Conservation (phyloP, 441 rosid species). For the Metrosideros polymorpha region DNA sequence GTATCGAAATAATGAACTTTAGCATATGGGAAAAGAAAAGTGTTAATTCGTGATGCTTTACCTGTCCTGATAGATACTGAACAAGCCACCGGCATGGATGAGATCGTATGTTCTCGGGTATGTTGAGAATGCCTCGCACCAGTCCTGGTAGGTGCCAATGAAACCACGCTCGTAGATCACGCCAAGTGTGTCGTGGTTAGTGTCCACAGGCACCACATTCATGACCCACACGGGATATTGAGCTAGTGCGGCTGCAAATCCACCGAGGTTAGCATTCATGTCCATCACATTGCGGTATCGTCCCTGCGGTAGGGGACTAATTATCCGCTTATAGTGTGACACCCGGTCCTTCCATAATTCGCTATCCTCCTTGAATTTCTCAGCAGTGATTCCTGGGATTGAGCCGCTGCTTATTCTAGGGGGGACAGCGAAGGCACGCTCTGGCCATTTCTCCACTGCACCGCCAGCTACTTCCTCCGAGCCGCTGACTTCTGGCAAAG, state of each 20-base stretch:
- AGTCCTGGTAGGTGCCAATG: slow-evolving; percentile 57
- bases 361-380: slow-evolving; percentile 52
- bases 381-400: slow-evolving; percentile 48
- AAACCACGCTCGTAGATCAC: slow-evolving; percentile 53
- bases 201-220: slow-evolving; percentile 52
- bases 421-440: slow-evolving; percentile 58
- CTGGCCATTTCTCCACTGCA: slow-evolving; percentile 78
- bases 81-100: slow-evolving; percentile 56
- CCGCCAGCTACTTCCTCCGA: slow-evolving; percentile 83
- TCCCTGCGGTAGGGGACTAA: slow-evolving; percentile 41
- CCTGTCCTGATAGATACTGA: slow-evolving; percentile 81
- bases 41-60: slow-evolving; percentile 3
- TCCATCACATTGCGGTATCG: slow-evolving; percentile 65
- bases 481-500: slow-evolving; percentile 64
- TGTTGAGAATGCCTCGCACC: slow-evolving; percentile 75
- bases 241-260: slow-evolving; percentile 42
- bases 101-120: slow-evolving; percentile 73
- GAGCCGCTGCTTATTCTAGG: slow-evolving; percentile 69
- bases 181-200: slow-evolving; percentile 49
- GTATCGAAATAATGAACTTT: background rate
- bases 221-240: slow-evolving; percentile 61
- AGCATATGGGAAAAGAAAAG: background rate
- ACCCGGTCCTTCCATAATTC: slow-evolving; percentile 67
- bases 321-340: slow-evolving; percentile 42
- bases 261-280: slow-evolving; percentile 63